Conservation (phyloP, 2,329 filamentous ascomycete genomes). For the Simplicillium sp. region DNA sequence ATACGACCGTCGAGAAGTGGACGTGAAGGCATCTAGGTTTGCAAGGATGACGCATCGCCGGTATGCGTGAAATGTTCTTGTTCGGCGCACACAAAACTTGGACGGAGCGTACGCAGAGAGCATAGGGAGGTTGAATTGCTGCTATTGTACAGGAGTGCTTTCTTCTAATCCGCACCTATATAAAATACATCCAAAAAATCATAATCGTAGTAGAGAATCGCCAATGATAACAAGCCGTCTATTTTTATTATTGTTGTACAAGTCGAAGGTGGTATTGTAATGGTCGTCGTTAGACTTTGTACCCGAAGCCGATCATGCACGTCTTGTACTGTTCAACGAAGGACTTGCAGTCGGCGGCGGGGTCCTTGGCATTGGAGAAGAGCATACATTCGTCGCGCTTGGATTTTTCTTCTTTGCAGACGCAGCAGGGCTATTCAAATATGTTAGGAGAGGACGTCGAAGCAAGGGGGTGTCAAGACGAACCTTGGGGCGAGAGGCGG, state of each 20-base stretch:
- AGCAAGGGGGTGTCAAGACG: background rate
- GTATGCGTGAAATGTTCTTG: no score
- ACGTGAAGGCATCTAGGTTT: slow-evolving; percentile 8
- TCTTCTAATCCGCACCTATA: no score
- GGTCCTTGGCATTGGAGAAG: slow-evolving; percentile 77
- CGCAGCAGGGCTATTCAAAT: slow-evolving; percentile 73
- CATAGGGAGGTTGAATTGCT: no score
- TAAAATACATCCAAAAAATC: slow-evolving; percentile 5
- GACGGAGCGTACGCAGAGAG: no score
- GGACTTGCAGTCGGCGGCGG: slow-evolving; percentile 72
- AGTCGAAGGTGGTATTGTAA: no score
- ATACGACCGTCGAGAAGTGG: slow-evolving; percentile 16
- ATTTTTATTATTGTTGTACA: slow-evolving; percentile 11
- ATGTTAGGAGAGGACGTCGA: slow-evolving; percentile 2
- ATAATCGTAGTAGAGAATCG: slow-evolving; percentile 1
- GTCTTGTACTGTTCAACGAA: slow-evolving; percentile 77
- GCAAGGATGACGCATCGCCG: background rate
- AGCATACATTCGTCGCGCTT: slow-evolving; percentile 98
- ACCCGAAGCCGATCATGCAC: slow-evolving; percentile 92
- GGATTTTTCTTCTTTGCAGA: slow-evolving; percentile 92
- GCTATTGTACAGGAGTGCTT: no score
- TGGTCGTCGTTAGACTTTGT: slow-evolving; percentile 46
- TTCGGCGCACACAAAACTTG: no score
- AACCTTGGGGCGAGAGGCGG: slow-evolving; percentile 9
- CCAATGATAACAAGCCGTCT: background rate